Conservation (phyloP, 31 red algal genomes). For the Porphyra umbilicalis region DNA sequence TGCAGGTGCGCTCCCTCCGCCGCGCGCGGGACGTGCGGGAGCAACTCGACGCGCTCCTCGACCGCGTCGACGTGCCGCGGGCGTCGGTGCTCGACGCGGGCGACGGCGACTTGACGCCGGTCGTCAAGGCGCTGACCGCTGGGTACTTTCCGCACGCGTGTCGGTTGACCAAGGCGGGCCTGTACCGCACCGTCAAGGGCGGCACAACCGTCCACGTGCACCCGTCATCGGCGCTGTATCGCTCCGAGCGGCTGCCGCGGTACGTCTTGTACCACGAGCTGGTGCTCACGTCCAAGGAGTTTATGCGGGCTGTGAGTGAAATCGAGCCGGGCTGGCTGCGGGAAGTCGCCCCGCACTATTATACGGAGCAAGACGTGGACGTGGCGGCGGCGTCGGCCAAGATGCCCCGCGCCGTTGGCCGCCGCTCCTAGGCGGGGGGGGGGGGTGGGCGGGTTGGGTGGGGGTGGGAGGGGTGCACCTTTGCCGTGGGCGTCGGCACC, state of each 20-base stretch:
- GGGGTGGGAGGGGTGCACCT: too few species aligned
- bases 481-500: too few species aligned
- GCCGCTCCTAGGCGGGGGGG: neutral
- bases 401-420: neutral
- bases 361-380: constrained; percentile 62
- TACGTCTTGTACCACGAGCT: constrained; percentile 97
- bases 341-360: constrained; percentile 81
- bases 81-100: neutral
- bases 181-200: constrained; percentile 75
- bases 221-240: constrained; percentile 60
- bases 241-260: constrained; percentile 47
- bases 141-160: constrained; percentile 85
- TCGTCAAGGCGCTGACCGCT: constrained; percentile 69
- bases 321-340: constrained; percentile 82
- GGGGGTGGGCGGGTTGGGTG: too few species aligned
- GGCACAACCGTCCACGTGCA: constrained; percentile 78
- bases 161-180: constrained; percentile 58
- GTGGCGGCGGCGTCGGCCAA: constrained; percentile 3
- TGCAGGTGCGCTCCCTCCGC: constrained; percentile 69
- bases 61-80: constrained; percentile 60
- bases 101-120: constrained; percentile 29
- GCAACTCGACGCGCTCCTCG: constrained; percentile 74
- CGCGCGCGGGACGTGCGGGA: constrained; percentile 74
- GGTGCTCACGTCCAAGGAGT: constrained; percentile 85
- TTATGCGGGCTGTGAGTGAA: constrained; percentile 77